A percentile compares a stretch with the other conserved stretches of the same genome.
Evolutionary conservation across 441 rosid genomes (phyloP).

Genomic region (Pelargonium australe): DNA sequence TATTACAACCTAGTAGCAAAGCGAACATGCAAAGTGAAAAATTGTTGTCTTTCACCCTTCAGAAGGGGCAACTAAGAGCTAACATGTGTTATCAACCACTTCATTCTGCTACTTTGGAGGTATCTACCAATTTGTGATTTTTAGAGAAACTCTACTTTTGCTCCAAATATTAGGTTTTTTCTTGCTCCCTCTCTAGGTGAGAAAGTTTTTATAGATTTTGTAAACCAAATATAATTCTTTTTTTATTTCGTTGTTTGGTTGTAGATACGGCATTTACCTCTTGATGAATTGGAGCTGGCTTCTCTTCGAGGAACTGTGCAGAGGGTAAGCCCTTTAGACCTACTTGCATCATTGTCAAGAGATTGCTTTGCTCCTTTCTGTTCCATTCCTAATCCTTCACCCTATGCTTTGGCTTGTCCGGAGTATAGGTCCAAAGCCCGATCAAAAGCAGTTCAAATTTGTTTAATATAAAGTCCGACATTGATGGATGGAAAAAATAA

Average conservation of each 20-base stretch:
- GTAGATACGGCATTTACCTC: slow-evolving; percentile 86
- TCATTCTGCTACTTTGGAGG: slow-evolving; percentile 92
- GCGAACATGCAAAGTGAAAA: slow-evolving; percentile 67
- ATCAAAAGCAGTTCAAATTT: not conserved
- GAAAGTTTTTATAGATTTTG: slow-evolving; percentile 9
- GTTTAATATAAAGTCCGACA: too few relatives aligned
- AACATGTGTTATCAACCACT: slow-evolving; percentile 64
- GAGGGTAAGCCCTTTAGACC: slow-evolving; percentile 43
- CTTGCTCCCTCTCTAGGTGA: not conserved
- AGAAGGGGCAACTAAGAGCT: slow-evolving; percentile 90
- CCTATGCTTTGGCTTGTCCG: slow-evolving; percentile 3
- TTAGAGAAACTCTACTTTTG: slow-evolving; percentile 11
- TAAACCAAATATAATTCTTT: slow-evolving; percentile 11
- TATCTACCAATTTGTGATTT: slow-evolving; percentile 28
- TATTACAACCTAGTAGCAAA: slow-evolving; percentile 45
- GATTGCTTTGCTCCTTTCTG: not conserved
- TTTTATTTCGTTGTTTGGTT: slow-evolving; percentile 21
- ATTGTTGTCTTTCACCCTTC: slow-evolving; percentile 66
- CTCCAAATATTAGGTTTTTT: not conserved
- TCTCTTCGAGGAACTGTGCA: slow-evolving; percentile 89
- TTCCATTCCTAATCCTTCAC: not conserved
- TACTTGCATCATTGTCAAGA: slow-evolving; percentile 1
- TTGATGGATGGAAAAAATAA: too few relatives aligned
- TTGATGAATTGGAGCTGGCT: slow-evolving; percentile 97
- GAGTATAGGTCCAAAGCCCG: not conserved